Evolutionary conservation across 345 rosid species (phyloP).

Genomic region (Pugionium cornutum): DNA sequence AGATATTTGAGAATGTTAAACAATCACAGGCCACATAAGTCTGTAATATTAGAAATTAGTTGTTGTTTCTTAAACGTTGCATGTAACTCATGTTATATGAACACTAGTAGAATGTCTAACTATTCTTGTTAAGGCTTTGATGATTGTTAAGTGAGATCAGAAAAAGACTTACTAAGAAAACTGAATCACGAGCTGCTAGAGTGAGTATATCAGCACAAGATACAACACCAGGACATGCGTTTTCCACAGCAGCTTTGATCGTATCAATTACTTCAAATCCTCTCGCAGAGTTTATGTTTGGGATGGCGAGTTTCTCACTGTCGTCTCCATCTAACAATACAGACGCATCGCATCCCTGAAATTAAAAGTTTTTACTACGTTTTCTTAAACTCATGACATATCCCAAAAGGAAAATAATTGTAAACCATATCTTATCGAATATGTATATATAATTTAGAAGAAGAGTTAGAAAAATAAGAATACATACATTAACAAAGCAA

Average conservation of each 20-base stretch:
- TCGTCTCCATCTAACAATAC: slow-evolving; percentile 55
- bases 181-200: slow-evolving; percentile 75
- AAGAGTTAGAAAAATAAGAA: neutral
- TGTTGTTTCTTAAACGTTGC: neutral
- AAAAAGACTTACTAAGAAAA: slow-evolving; percentile 52
- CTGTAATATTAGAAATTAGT: too few species aligned
- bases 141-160: neutral
- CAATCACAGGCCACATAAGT: neutral
- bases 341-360: slow-evolving; percentile 69
- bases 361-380: neutral
- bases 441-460: neutral
- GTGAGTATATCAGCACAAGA: slow-evolving; percentile 76
- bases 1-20: neutral
- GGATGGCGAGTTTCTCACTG: slow-evolving; percentile 54
- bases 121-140: neutral
- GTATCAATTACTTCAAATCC: slow-evolving; percentile 63
- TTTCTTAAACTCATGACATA: neutral
- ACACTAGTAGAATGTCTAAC: neutral
- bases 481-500: slow-evolving; percentile 69
- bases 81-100: neutral
- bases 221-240: slow-evolving; percentile 63
- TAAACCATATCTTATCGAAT: neutral
- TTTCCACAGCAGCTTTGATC: slow-evolving; percentile 66
- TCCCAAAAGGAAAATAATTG: neutral
- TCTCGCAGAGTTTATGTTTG: slow-evolving; percentile 56